Percentiles rank a stretch among this genome's conserved stretches.
phyloP scores from a whole-genome alignment of 768 basidiomycete genomes.

The Psilocybe tampanensis region DNA sequence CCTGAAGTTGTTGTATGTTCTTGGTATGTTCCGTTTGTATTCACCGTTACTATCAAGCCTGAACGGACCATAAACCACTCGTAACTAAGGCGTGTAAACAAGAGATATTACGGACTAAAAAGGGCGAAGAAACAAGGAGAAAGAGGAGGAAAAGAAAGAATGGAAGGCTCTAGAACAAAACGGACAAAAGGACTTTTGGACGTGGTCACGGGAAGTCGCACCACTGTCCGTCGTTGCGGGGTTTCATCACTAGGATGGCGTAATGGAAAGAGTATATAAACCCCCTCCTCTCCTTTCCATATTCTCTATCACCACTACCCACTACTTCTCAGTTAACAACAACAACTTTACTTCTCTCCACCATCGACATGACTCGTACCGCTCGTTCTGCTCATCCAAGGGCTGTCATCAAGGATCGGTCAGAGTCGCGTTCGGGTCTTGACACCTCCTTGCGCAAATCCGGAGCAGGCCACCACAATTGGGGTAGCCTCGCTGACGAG shows the following conservation, averaged over 20 bases:
- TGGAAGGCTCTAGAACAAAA: constrained; percentile 25
- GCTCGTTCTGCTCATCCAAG: constrained; percentile 71
- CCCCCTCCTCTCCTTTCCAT: constrained; percentile 11
- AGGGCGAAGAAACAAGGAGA: background rate
- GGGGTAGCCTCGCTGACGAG: constrained; percentile 77
- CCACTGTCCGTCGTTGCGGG: constrained; percentile 16
- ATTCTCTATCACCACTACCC: constrained; percentile 4
- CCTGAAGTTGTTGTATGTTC: background rate
- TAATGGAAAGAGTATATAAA: constrained; percentile 25
- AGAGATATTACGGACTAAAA: background rate
- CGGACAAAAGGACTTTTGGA: constrained; percentile 2
- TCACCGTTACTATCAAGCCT: background rate
- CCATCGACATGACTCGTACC: constrained; percentile 73
- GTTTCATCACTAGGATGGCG: constrained; percentile 20
- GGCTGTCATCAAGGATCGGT: constrained; percentile 76
- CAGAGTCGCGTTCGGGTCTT: constrained; percentile 75
- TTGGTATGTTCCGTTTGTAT: background rate
- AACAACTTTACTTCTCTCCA: constrained; percentile 3
- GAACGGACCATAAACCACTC: background rate
- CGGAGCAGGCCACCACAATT: constrained; percentile 83
- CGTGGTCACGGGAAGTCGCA: constrained; percentile 19
- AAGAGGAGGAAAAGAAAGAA: background rate
- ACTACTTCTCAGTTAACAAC: constrained; percentile 4
- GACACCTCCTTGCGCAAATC: constrained; percentile 74
- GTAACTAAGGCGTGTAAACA: background rate